These are phyloP conservation scores for Phytophthora sansomeana DNA, from an alignment of 352 stramenopile genomes.

Conservation along the genomic window DNA sequence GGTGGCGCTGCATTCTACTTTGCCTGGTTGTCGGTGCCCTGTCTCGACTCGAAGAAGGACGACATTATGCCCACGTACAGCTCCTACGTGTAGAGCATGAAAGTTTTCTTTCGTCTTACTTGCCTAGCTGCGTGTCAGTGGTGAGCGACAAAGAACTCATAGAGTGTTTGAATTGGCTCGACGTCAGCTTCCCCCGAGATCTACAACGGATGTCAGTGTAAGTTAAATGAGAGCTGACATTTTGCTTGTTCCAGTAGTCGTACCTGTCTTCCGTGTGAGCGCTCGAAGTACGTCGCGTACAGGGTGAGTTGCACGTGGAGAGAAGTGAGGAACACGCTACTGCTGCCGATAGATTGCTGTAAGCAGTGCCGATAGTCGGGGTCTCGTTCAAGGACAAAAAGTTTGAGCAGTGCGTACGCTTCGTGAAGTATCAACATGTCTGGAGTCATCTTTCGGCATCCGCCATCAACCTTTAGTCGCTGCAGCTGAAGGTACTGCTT, in stretches of 20 bases:
- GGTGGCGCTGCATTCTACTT: slow-evolving; percentile 79
- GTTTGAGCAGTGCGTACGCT: slow-evolving; percentile 64
- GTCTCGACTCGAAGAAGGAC: slow-evolving; percentile 86
- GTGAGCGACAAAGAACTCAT: slow-evolving; percentile 44
- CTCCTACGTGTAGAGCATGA: slow-evolving; percentile 51
- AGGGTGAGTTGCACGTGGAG: slow-evolving; percentile 62
- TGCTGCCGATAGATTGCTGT: slow-evolving; percentile 14
- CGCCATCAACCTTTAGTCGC: background rate
- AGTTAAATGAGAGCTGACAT: slow-evolving; percentile 20
- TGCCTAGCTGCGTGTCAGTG: background rate
- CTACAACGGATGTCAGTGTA: slow-evolving; percentile 26
- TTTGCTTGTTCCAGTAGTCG: background rate
- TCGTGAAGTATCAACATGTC: slow-evolving; percentile 32
- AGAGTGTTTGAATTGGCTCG: slow-evolving; percentile 45
- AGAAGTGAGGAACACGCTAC: slow-evolving; percentile 27
- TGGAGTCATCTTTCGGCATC: background rate
- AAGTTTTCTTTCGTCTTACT: slow-evolving; percentile 8
- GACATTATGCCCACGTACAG: slow-evolving; percentile 79
- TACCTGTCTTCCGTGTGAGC: slow-evolving; percentile 48
- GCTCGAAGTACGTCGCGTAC: slow-evolving; percentile 67
- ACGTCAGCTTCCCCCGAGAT: slow-evolving; percentile 44
- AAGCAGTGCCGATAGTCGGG: slow-evolving; percentile 21
- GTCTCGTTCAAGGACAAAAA: slow-evolving; percentile 55
- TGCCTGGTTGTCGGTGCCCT: slow-evolving; percentile 78
- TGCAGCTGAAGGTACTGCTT: slow-evolving; percentile 38